Percentiles rank a stretch among this genome's conserved stretches.
Conservation (phyloP, 2,329 filamentous ascomycete species). For the Nemania sp. region DNA sequence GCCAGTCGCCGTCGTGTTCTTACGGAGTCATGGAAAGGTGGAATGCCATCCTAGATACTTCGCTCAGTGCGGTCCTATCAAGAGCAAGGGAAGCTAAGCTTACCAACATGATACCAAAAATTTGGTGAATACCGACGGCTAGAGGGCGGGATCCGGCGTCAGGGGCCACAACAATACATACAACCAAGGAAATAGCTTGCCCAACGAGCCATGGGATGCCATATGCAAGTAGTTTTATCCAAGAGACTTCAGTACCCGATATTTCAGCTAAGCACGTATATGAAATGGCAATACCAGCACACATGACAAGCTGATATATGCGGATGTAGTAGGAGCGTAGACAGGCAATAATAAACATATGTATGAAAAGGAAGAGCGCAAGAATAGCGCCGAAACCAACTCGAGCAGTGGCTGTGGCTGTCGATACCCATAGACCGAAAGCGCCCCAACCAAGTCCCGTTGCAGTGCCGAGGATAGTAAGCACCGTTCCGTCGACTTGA, state of each 20-base stretch:
- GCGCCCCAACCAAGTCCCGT: constrained; percentile 67
- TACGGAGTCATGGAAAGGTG: constrained; percentile 53
- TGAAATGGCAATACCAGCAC: constrained; percentile 66
- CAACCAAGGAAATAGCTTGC: constrained; percentile 63
- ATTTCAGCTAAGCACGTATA: constrained; percentile 66
- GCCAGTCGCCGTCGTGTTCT: constrained; percentile 59
- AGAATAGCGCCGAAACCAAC: constrained; percentile 66
- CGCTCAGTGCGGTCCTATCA: constrained; percentile 39
- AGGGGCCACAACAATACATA: constrained; percentile 63
- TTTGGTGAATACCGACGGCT: constrained; percentile 60
- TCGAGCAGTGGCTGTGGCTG: constrained; percentile 59
- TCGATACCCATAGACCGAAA: constrained; percentile 65
- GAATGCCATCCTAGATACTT: constrained; percentile 52
- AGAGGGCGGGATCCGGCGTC: constrained; percentile 67
- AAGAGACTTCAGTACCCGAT: constrained; percentile 56
- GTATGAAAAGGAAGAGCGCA: constrained; percentile 66
- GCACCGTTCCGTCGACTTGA: constrained; percentile 66
- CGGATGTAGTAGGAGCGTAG: constrained; percentile 67
- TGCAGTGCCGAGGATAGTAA: constrained; percentile 66
- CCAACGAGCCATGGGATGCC: constrained; percentile 68
- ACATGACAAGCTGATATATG: constrained; percentile 66
- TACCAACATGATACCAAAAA: constrained; percentile 62
- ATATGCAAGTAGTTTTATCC: constrained; percentile 64
- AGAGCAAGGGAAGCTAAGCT: constrained; percentile 22
- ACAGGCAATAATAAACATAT: constrained; percentile 64